Evolutionary conservation across 805 yeast species (phyloP).

Genomic region (Myxozyma geophila): DNA sequence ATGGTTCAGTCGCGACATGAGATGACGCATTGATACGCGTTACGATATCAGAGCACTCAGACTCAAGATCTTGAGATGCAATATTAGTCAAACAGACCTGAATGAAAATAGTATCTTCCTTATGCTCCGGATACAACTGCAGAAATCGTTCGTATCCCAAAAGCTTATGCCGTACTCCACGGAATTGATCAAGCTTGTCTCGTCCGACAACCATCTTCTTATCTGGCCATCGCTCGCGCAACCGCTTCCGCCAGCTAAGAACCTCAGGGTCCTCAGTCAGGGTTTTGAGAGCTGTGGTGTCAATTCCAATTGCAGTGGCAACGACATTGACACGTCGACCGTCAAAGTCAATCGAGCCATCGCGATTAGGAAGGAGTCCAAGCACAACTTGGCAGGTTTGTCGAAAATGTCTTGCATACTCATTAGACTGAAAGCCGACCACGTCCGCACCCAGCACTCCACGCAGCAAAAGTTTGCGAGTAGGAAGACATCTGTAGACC

Average conservation of each 20-base stretch:
- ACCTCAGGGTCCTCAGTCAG: constrained; percentile 52
- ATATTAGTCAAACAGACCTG: constrained; percentile 75
- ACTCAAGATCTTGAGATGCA: constrained; percentile 62
- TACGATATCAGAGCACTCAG: constrained; percentile 74
- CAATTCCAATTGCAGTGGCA: constrained; percentile 50
- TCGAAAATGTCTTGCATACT: constrained; percentile 89
- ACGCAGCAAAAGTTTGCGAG: constrained; percentile 70
- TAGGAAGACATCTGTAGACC: constrained; percentile 92
- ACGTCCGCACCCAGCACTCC: constrained; percentile 91
- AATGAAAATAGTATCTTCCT: constrained; percentile 72
- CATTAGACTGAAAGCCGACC: constrained; percentile 87
- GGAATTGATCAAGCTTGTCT: constrained; percentile 82
- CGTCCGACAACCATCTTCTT: constrained; percentile 79
- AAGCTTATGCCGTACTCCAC: constrained; percentile 87
- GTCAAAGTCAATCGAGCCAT: constrained; percentile 72
- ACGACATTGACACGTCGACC: constrained; percentile 47
- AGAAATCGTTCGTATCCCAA: constrained; percentile 84
- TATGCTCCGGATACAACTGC: constrained; percentile 68
- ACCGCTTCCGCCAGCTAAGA: constrained; percentile 62
- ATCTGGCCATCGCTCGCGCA: constrained; percentile 76
- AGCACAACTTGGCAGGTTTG: constrained; percentile 86
- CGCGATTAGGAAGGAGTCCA: constrained; percentile 82
- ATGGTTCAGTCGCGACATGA: constrained; percentile 69
- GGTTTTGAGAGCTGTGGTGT: constrained; percentile 52
- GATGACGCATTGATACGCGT: constrained; percentile 80